Conservation (phyloP, 164 flowering plant genomes). For the Litsea cubeba region DNA sequence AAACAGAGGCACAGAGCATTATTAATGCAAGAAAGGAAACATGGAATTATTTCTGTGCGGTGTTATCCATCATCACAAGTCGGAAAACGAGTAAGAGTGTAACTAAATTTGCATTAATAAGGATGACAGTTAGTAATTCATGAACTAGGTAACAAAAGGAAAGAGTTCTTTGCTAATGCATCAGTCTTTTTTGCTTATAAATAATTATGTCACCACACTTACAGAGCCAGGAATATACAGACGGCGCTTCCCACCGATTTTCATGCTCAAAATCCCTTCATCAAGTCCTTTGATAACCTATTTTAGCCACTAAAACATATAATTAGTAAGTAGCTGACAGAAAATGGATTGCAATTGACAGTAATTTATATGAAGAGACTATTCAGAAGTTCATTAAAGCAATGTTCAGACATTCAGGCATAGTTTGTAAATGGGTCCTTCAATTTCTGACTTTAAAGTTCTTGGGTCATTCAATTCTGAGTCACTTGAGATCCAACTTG, state of each 20-base stretch:
- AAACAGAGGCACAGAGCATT: no score
- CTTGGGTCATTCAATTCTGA: neutral
- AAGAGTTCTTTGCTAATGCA: neutral
- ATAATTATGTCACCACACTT: conserved; percentile 21
- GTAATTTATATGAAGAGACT: neutral
- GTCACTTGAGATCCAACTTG: neutral
- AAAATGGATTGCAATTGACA: neutral
- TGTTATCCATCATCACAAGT: no score
- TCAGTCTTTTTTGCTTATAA: neutral
- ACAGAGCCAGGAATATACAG: conserved; percentile 92
- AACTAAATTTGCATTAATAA: neutral
- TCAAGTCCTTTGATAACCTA: conserved; percentile 97
- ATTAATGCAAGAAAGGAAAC: no score
- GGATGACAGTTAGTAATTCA: no score
- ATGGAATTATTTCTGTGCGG: no score
- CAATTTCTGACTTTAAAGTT: neutral
- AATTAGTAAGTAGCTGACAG: conserved; percentile 1
- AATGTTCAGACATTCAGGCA: no score
- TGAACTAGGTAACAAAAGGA: neutral
- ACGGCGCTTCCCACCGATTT: conserved; percentile 82
- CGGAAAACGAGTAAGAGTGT: no score
- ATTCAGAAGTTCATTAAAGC: neutral
- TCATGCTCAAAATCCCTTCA: conserved; percentile 90
- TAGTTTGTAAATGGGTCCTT: neutral
- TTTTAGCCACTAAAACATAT: conserved; percentile 17